Conservation (phyloP, 2,329 filamentous ascomycete species). For the Byssothecium circinans region DNA sequence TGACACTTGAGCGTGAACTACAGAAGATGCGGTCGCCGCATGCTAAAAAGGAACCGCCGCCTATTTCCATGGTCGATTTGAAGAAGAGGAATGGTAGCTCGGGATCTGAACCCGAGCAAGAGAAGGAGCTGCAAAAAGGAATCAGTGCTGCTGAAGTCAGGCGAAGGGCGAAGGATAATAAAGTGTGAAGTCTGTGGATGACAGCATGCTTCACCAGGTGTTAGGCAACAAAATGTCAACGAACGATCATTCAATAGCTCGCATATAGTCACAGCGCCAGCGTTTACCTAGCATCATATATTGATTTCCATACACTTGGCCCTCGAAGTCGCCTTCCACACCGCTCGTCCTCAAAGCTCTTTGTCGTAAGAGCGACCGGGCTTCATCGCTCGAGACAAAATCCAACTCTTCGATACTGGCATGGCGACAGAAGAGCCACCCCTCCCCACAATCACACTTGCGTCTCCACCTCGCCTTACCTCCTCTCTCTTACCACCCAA, state of each 20-base stretch:
- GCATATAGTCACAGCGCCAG: neutral
- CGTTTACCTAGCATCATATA: neutral
- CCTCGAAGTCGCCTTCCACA: neutral
- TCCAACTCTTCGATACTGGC: neutral
- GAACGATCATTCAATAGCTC: neutral
- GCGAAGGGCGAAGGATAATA: constrained; percentile 4
- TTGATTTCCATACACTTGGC: neutral
- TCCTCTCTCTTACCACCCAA: neutral
- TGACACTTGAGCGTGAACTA: constrained; percentile 53
- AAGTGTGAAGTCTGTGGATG: constrained; percentile 2
- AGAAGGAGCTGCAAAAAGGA: constrained; percentile 11
- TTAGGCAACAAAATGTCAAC: neutral
- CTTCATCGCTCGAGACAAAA: neutral
- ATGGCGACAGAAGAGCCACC: neutral
- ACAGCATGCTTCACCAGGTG: neutral
- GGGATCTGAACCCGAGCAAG: constrained; percentile 5
- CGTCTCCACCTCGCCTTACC: neutral
- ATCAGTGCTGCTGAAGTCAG: constrained; percentile 14
- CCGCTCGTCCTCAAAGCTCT: neutral
- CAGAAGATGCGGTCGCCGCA: constrained; percentile 27
- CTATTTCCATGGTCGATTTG: constrained; percentile 38
- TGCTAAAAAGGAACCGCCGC: constrained; percentile 26
- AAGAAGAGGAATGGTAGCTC: constrained; percentile 9
- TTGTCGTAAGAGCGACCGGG: neutral
- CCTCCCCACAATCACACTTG: constrained; percentile 5